A percentile compares a stretch with the other conserved stretches of the same genome.
Evolutionary conservation across 192 early-diverging fungal genomes (phyloP).

Genomic region (Umbelopsis sp.): DNA sequence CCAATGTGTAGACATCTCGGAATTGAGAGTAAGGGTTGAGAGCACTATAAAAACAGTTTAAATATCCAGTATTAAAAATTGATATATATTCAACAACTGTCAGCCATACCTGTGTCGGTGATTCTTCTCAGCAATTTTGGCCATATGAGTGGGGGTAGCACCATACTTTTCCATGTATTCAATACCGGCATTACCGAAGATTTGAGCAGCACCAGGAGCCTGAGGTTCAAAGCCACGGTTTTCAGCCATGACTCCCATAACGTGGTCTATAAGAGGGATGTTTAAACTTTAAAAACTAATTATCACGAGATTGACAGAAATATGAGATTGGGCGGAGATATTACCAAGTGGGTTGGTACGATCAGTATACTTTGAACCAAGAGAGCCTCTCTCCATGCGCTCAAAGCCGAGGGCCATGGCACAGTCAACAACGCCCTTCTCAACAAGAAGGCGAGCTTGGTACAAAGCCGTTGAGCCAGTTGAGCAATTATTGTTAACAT

Average conservation of each 20-base stretch:
- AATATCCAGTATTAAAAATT: neutral
- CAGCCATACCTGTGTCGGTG: slow-evolving; percentile 57
- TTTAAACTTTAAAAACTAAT: neutral
- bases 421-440: slow-evolving; percentile 61
- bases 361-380: slow-evolving; percentile 54
- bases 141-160: slow-evolving; percentile 55
- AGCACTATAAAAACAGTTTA: slow-evolving; percentile 31
- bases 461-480: slow-evolving; percentile 73
- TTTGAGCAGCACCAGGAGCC: slow-evolving; percentile 65
- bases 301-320: neutral
- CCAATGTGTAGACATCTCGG: slow-evolving; percentile 59
- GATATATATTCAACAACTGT: neutral
- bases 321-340: neutral
- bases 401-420: slow-evolving; percentile 79
- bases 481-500: slow-evolving; percentile 81
- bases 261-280: slow-evolving; percentile 51
- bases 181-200: slow-evolving; percentile 74
- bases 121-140: slow-evolving; percentile 75
- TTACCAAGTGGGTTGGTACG: slow-evolving; percentile 63
- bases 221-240: slow-evolving; percentile 54
- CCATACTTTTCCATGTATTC: slow-evolving; percentile 70
- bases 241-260: slow-evolving; percentile 53
- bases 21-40: slow-evolving; percentile 77
- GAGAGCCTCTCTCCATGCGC: slow-evolving; percentile 61
- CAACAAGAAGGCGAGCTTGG: slow-evolving; percentile 62